Base-by-base conservation (phyloP, 345 rosid species). In the Eutrema japonicum region DNA sequence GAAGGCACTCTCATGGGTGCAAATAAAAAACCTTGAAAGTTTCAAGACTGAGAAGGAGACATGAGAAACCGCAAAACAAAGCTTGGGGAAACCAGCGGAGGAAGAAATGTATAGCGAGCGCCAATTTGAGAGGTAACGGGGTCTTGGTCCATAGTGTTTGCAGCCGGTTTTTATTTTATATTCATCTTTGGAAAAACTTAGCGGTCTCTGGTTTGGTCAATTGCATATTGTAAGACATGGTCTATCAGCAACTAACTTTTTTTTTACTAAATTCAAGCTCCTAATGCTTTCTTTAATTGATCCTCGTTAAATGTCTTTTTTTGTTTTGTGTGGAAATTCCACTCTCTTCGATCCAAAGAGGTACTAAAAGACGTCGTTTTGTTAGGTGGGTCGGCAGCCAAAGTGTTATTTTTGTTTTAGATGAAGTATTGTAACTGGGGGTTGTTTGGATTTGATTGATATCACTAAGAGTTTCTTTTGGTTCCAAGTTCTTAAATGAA, bases 221-320 rank as follows among this genome's bases (percentile, higher is more conserved):
- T 75, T 75, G 74, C 79, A 69, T 76, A 69, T 69, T 76, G 79
- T 76, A 76, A 76, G 75, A 69, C 58, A 46, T 62, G 79, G 65
- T 76, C 79, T 62, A 62, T 75, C 75, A 62, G 59, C 75, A 76
- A 76, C 75, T 76, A 76, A 69, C 70, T 69, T 50, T 60, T 61
- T 61, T 40, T n/a, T 16, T 11, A 22, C 70, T 53, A 43, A 37
- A 60, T 62, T 69, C 16, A 61, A 75, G 70, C 54, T 69, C 45
- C 70, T 62, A 76, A 70, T 76, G 70, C 58, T 62, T 68, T 75
- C 35, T 32, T 22, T 22, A 22, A 22, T 22, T 22, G 26, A 22
- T 22, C 26, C 26, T 22, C 26, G 26, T 22, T 22, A 22, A 22
- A 22, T 22, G 26, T 22, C 26, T 22, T 22, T 22, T 22, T 22